Conservation (phyloP, 2,329 filamentous ascomycete genomes). For the Lachnellula cervina region DNA sequence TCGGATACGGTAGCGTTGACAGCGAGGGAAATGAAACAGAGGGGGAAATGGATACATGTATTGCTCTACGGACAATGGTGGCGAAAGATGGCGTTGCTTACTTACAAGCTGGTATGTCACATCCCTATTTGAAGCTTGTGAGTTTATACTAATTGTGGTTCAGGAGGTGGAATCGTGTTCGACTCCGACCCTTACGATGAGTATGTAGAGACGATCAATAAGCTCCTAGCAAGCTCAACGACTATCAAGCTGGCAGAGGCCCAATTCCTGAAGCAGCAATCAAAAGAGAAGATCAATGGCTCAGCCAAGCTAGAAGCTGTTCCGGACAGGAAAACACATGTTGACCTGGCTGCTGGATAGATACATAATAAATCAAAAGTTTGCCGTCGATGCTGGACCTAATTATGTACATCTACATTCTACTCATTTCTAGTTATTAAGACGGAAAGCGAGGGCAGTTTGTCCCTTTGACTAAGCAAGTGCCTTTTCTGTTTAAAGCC, state of each 20-base stretch:
- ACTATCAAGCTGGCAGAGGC: conserved; percentile 83
- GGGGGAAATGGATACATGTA: conserved; percentile 87
- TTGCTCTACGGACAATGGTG: conserved; percentile 77
- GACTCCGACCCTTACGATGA: conserved; percentile 90
- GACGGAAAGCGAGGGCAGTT: neutral
- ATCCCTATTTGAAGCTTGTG: neutral
- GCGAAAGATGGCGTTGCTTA: conserved; percentile 89
- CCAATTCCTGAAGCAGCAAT: conserved; percentile 29
- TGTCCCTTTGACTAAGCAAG: neutral
- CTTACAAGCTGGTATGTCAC: conserved; percentile 64
- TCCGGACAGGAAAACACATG: conserved; percentile 13
- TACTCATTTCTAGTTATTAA: neutral
- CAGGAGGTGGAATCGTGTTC: conserved; percentile 84
- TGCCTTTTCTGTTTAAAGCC: neutral
- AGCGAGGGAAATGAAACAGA: conserved; percentile 58
- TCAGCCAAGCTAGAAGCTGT: neutral
- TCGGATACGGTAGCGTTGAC: conserved; percentile 75
- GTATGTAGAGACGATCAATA: conserved; percentile 96
- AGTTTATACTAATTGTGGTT: neutral
- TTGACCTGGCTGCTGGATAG: conserved; percentile 23
- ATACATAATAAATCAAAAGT: neutral
- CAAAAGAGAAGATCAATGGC: conserved; percentile 6
- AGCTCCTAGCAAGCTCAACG: conserved; percentile 82
- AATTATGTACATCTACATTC: neutral
- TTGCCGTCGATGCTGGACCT: neutral